A percentile compares a stretch with the other conserved stretches of the same genome.
phyloP scores from a whole-genome alignment of 495 filamentous ascomycete species.

The Neurospora sp. region DNA sequence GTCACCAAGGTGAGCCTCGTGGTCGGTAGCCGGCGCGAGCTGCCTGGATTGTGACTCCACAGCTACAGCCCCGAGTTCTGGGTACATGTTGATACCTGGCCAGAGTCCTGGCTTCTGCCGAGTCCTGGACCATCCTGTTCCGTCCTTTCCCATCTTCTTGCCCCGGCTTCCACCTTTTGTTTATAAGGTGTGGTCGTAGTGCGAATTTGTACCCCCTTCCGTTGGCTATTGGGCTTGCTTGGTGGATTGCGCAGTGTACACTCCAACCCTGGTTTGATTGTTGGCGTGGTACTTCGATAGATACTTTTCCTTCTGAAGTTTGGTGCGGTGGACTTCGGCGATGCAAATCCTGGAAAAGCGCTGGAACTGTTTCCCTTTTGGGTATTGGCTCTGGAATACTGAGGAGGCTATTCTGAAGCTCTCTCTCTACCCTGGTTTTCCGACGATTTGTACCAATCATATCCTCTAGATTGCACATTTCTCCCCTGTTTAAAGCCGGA shows the following conservation, averaged over 20 bases:
- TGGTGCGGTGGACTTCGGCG: no score
- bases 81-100: conserved; percentile 7
- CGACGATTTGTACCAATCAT: no score
- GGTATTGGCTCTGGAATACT: no score
- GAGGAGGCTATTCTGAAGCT: no score
- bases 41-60: conserved; percentile 13
- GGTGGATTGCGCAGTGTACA: background rate
- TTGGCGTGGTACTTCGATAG: no score
- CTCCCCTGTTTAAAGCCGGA: no score
- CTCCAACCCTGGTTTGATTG: no score
- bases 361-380: no score
- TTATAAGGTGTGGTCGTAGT: background rate
- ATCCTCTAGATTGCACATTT: no score
- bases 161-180: background rate
- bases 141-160: background rate
- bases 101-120: background rate
- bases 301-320: no score
- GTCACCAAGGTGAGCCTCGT: background rate
- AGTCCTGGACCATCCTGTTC: background rate
- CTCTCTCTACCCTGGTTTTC: no score
- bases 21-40: conserved; percentile 7
- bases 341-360: no score
- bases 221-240: background rate
- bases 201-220: background rate
- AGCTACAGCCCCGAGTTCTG: background rate